Conservation (phyloP, 164 flowering plant species). For the Stephania cephalantha region DNA sequence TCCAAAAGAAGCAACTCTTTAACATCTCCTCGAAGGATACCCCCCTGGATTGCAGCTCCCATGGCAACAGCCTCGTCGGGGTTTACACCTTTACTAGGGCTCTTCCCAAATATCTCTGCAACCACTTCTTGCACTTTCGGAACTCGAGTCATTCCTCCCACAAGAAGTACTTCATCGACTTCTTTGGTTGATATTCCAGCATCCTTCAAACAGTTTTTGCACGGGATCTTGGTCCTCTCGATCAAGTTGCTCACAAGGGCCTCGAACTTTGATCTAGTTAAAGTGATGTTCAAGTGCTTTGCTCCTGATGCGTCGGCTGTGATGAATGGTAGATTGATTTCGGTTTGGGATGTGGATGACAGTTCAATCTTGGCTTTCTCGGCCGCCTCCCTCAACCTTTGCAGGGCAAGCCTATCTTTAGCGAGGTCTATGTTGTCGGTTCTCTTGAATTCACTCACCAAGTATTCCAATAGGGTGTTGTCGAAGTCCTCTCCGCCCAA, state of each 20-base stretch:
- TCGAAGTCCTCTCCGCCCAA: constrained; percentile 81
- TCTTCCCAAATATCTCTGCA: constrained; percentile 19
- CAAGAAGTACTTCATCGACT: constrained; percentile 71
- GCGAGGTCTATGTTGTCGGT: constrained; percentile 58
- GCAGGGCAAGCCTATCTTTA: constrained; percentile 64
- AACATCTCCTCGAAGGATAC: constrained; percentile 11
- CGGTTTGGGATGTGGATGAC: constrained; percentile 73
- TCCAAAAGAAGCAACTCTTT: constrained; percentile 9
- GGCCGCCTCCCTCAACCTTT: constrained; percentile 70
- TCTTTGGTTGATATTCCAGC: constrained; percentile 47
- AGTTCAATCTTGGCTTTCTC: constrained; percentile 79
- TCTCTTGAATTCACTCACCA: constrained; percentile 56
- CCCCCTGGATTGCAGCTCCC: constrained; percentile 13
- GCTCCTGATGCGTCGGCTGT: constrained; percentile 78
- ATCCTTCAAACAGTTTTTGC: constrained; percentile 66
- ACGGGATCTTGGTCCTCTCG: constrained; percentile 57
- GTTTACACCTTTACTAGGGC: constrained; percentile 9
- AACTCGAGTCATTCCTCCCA: constrained; percentile 78
- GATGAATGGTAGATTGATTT: constrained; percentile 69
- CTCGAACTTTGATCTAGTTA: constrained; percentile 73
- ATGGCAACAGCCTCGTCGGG: constrained; percentile 13
- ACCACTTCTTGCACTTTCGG: constrained; percentile 68
- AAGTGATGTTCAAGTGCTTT: constrained; percentile 63
- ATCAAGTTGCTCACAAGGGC: constrained; percentile 46
- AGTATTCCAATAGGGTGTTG: constrained; percentile 50